Conservation (phyloP, 2,329 filamentous ascomycete species). For the Aspergillus tanneri region DNA sequence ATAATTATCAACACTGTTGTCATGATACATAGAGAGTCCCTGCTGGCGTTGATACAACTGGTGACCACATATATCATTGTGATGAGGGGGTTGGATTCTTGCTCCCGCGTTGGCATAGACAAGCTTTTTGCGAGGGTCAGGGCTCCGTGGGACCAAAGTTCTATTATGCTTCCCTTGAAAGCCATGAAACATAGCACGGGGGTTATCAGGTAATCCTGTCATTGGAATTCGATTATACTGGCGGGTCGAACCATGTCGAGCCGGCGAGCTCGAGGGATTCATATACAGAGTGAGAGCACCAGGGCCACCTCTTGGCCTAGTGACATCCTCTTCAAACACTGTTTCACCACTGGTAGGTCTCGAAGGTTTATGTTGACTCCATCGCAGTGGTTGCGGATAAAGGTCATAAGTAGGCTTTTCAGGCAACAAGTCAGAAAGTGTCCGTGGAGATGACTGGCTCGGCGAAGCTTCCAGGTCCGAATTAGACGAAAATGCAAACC, state of each 20-base stretch:
- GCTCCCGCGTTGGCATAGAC: conserved; percentile 13
- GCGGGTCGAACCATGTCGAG: conserved; percentile 5
- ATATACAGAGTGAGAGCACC: conserved; percentile 14
- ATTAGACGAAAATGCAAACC: conserved; percentile 31
- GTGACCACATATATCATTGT: conserved; percentile 6
- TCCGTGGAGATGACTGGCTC: conserved; percentile 37
- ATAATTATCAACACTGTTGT: conserved; percentile 16
- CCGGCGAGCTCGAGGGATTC: conserved; percentile 3
- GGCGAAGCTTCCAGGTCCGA: conserved; percentile 31
- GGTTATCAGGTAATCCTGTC: conserved; percentile 37
- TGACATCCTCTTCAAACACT: conserved; percentile 40
- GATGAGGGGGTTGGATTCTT: conserved; percentile 7
- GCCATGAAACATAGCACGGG: conserved; percentile 35
- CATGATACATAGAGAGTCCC: conserved; percentile 10
- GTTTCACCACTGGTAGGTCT: conserved; percentile 35
- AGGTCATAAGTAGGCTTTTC: conserved; percentile 34
- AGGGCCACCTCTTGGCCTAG: conserved; percentile 18
- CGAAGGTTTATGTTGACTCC: conserved; percentile 23
- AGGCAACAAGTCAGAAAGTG: conserved; percentile 39
- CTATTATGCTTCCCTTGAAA: conserved; percentile 21
- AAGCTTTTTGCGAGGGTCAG: conserved; percentile 14
- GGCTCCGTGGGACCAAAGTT: conserved; percentile 8
- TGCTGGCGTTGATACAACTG: conserved; percentile 1
- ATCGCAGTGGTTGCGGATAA: conserved; percentile 41
- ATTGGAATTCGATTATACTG: conserved; percentile 13